These are phyloP conservation scores for Aspergillus pseudonomiae DNA, from an alignment of 2,329 filamentous ascomycete species.

Conservation along the genomic window DNA sequence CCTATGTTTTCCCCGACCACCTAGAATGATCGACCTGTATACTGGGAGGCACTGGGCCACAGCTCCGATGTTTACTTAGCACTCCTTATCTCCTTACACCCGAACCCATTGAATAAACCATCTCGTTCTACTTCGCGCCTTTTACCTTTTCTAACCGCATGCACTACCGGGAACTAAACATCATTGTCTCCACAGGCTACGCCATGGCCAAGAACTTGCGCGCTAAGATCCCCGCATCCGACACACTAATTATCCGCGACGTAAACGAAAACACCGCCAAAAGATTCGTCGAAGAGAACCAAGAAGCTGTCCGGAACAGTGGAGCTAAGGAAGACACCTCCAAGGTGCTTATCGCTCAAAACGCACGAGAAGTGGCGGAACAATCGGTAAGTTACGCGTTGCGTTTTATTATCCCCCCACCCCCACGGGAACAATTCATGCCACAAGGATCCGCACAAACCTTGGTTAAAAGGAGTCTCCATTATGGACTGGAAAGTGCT, in stretches of 20 bases:
- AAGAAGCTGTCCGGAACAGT: constrained; percentile 33
- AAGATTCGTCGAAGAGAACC: constrained; percentile 60
- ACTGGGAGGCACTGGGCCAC: background rate
- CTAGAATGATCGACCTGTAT: background rate
- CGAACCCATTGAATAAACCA: background rate
- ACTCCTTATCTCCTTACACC: background rate
- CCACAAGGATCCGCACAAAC: background rate
- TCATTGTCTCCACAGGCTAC: constrained; percentile 55
- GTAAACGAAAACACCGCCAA: constrained; percentile 61
- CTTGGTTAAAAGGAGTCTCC: background rate
- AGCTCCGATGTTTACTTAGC: background rate
- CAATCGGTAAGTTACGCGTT: constrained; percentile 59
- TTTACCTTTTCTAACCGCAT: background rate
- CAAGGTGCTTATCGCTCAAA: constrained; percentile 59
- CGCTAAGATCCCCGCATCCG: constrained; percentile 64
- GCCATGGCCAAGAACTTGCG: constrained; percentile 74
- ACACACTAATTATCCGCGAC: constrained; percentile 67
- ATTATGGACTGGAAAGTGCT: background rate
- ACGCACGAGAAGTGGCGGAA: constrained; percentile 65
- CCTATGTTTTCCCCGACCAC: background rate
- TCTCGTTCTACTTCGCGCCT: background rate
- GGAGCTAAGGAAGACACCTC: constrained; percentile 39
- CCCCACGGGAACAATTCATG: background rate
- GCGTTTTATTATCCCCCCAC: background rate
- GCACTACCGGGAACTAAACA: constrained; percentile 3